Evolutionary conservation across 148 eudicot genomes (phyloP), one percentile per base, ranked within the genome.

Genomic region (Selenicereus undatus): DNA sequence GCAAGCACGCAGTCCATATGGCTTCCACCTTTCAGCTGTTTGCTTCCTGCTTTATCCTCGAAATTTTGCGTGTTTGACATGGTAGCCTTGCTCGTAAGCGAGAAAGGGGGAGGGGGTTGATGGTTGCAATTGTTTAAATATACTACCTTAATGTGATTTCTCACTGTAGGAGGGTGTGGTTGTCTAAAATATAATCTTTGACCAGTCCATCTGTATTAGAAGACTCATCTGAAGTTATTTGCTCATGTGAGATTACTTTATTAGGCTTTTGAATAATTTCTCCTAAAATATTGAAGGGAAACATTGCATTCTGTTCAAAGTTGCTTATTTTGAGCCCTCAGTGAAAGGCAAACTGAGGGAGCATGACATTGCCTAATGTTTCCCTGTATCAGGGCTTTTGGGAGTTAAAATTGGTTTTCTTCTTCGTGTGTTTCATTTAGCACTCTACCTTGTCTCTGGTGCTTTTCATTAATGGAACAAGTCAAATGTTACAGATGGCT

Each of bases 401-500:
- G 12, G 14, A 10, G 4, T 16, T 13, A 2, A 9, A 14, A 10
- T 6, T 69, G 29, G n/a, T 68, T 35, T 50, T 10, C 32, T 54
- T 10, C 48, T 50, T 30, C 68, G 43, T 73, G 76, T 24, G 22
- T 39, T 30, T 62, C 43, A 30, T 42, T 17, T 14, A 43, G 65
- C 18, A 16, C 21, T 1, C 70, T 71, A n/a, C 54, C 58, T 80
- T 64, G 26, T 64, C 27, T 76, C 52, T 58, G 65, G 27, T 73
- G 50, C n/a, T 80, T 43, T 4, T n/a, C 52, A 20, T 79, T 89
- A 75, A 66, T 54, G 56, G 36, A 60, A 64, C 39, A 11, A 43
- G 66, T 68, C 13, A 48, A 43, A 17, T 39, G 35, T 81, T 62
- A 52, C 91, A 96, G 99, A 83, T 96, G 99, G 99, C 99, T 96